Conservation (phyloP, 345 rosid genomes). For the Combretum micranthum region DNA sequence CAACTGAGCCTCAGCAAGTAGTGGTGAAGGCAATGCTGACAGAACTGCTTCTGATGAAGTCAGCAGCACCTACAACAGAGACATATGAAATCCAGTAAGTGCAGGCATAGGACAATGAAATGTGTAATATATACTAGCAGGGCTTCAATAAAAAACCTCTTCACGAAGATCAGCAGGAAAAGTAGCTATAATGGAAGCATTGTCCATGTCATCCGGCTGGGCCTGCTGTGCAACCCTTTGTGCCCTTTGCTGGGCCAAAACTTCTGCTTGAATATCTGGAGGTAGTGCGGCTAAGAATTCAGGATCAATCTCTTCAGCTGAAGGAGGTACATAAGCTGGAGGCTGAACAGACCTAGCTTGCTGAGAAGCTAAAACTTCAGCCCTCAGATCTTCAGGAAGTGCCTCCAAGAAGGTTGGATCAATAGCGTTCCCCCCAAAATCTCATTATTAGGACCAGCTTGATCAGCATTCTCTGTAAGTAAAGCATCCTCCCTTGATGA, state of each 20-base stretch:
- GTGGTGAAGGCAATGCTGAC: conserved; percentile 85
- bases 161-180: conserved; percentile 95
- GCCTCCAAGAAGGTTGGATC: conserved; percentile 98
- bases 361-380: conserved; percentile 97
- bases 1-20: conserved; percentile 95
- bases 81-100: conserved; percentile 2
- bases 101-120: conserved; percentile 4
- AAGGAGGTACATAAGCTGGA: conserved; percentile 78
- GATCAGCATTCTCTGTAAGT: conserved; percentile 45
- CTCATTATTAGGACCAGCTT: conserved; percentile 42
- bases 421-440: conserved; percentile 58
- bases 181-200: conserved; percentile 98
- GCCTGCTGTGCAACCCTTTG: conserved; percentile 87
- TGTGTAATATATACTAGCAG: conserved; percentile 8
- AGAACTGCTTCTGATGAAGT: conserved; percentile 93
- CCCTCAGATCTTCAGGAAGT: conserved; percentile 83
- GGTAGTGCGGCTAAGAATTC: conserved; percentile 98
- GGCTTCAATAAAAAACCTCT: conserved; percentile 51
- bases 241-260: conserved; percentile 95
- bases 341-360: conserved; percentile 89
- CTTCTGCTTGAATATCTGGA: conserved; percentile 96
- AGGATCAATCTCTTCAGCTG: conserved; percentile 90
- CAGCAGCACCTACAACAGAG: conserved; percentile 72
- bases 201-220: conserved; percentile 98
- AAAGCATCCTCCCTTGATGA: conserved; percentile 32